phyloP scores from a whole-genome alignment of 1,284 basidiomycete genomes.

The Ustilago cynodontis region DNA sequence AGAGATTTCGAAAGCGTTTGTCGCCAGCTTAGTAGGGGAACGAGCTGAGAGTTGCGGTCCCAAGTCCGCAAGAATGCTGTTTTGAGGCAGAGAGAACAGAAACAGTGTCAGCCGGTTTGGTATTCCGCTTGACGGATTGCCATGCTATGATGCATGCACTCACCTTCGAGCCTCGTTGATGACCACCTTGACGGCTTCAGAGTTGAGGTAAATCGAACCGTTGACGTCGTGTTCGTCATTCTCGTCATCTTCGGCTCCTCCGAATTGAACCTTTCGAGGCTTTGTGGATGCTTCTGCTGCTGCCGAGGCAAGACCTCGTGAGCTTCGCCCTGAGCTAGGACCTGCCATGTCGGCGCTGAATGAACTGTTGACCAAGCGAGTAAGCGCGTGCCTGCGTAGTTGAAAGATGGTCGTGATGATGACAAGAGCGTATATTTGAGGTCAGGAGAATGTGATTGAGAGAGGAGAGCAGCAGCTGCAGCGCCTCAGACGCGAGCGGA shows the following conservation, averaged over 20 bases:
- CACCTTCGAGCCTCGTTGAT: conserved; percentile 20
- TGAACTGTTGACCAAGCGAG: neutral
- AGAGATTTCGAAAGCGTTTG: conserved; percentile 48
- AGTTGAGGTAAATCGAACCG: conserved; percentile 23
- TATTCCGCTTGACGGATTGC: too few relatives aligned
- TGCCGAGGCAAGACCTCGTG: conserved; percentile 23
- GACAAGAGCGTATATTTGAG: neutral
- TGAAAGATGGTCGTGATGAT: neutral
- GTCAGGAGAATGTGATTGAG: neutral
- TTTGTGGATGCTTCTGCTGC: conserved; percentile 20
- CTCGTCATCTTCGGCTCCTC: conserved; percentile 20
- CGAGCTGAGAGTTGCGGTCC: conserved; percentile 47
- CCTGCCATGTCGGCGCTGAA: conserved; percentile 29
- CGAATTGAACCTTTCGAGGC: conserved; percentile 35
- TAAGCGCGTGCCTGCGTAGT: neutral
- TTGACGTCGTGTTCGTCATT: conserved; percentile 3
- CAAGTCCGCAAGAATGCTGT: conserved; percentile 35
- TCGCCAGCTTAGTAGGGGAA: conserved; percentile 41
- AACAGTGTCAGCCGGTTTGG: too few relatives aligned
- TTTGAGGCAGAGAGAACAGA: too few relatives aligned
- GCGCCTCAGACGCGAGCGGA: conserved; percentile 10
- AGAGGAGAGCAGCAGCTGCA: neutral
- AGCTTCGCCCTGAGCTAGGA: conserved; percentile 15
- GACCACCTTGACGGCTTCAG: conserved; percentile 32
- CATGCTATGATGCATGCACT: too few relatives aligned